A percentile compares a stretch with the other conserved stretches of the same genome.
Evolutionary conservation across 208 protist species (phyloP).

Genomic region (Crithidia expoeki): DNA sequence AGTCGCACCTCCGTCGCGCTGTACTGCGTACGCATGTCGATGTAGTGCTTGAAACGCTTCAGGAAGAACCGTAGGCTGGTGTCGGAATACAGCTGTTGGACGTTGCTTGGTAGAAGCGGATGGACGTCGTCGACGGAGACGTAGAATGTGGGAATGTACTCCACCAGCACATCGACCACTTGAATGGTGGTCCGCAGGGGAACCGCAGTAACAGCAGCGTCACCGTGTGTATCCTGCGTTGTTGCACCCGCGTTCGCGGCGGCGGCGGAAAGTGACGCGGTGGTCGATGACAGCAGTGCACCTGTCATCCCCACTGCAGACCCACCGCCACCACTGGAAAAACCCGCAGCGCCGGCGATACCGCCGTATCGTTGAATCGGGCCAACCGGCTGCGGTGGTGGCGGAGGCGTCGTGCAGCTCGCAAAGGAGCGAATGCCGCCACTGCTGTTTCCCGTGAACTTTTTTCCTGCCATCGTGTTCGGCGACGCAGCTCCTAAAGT

Average conservation of each 20-base stretch:
- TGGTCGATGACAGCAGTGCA: not conserved
- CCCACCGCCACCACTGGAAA: constrained; percentile 7
- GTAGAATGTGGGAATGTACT: constrained; percentile 87
- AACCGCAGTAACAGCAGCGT: not conserved
- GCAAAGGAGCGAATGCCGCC: not conserved
- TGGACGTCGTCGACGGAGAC: constrained; percentile 55
- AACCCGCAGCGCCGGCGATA: not conserved
- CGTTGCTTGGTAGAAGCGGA: constrained; percentile 46
- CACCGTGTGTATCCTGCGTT: not conserved
- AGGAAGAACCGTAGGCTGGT: constrained; percentile 66
- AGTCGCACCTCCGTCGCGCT: constrained; percentile 66
- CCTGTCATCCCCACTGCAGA: not conserved
- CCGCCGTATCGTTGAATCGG: constrained; percentile 11
- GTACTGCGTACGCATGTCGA: constrained; percentile 66
- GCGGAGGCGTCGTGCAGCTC: constrained; percentile 21
- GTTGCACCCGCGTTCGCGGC: too few relatives aligned
- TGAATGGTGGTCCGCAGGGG: constrained; percentile 44
- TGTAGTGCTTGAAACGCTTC: constrained; percentile 77
- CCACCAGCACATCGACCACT: constrained; percentile 65
- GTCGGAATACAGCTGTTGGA: constrained; percentile 58
- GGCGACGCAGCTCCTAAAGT: too few relatives aligned
- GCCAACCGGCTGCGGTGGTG: constrained; percentile 30
- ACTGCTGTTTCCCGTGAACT: not conserved
- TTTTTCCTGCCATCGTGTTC: not conserved
- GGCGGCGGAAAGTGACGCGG: too few relatives aligned